Conservation (phyloP, 805 yeast genomes). For the Naumovozyma baii region DNA sequence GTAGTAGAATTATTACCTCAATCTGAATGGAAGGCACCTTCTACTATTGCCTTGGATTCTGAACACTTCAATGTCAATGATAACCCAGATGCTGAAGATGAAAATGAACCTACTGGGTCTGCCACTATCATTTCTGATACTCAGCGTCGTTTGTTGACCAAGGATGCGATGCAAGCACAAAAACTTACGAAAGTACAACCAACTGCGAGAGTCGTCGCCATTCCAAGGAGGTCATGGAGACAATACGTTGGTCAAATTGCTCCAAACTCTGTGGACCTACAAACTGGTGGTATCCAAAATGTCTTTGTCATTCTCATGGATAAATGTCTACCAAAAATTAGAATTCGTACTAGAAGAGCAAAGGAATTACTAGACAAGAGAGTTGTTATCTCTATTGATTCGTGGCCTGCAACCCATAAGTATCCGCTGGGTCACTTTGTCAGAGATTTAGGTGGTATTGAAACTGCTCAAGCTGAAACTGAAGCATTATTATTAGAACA, state of each 20-base stretch:
- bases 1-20: slow-evolving; percentile 84
- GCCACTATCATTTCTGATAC: slow-evolving; percentile 29
- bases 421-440: slow-evolving; percentile 94
- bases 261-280: slow-evolving; percentile 57
- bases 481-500: slow-evolving; percentile 90
- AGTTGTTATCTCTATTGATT: slow-evolving; percentile 83
- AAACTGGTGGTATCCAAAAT: slow-evolving; percentile 53
- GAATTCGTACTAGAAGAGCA: slow-evolving; percentile 83
- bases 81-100: slow-evolving; percentile 44
- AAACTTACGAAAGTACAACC: slow-evolving; percentile 55
- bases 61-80: slow-evolving; percentile 50
- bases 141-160: slow-evolving; percentile 54
- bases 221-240: slow-evolving; percentile 88
- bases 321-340: slow-evolving; percentile 71
- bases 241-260: slow-evolving; percentile 90
- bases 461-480: slow-evolving; percentile 89
- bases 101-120: slow-evolving; percentile 37
- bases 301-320: slow-evolving; percentile 88
- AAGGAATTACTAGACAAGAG: slow-evolving; percentile 76
- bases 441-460: slow-evolving; percentile 79
- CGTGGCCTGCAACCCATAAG: slow-evolving; percentile 80
- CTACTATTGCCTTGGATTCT: slow-evolving; percentile 70
- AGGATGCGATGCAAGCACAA: slow-evolving; percentile 64
- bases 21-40: slow-evolving; percentile 79
- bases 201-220: slow-evolving; percentile 87